Evolutionary conservation across 78 protist genomes (phyloP), one percentile per base, ranked within the genome.

Genomic region (Planoprotostelium fungivorum): DNA sequence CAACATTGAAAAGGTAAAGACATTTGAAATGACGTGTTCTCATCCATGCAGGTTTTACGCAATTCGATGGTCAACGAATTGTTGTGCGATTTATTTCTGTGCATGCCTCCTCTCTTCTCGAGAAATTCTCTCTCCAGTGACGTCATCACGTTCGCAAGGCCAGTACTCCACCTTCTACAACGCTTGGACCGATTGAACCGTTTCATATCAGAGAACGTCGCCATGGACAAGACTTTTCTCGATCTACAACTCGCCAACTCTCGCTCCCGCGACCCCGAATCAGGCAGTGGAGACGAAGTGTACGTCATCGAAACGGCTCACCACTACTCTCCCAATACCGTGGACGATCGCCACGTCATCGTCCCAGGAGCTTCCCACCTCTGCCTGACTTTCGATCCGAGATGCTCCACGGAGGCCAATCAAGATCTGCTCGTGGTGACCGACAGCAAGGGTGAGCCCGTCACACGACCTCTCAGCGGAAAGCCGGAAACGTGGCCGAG

Each of bases 361-460:
- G 1, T 84, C 86, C 86, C 86, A 16, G 86, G 86, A 29, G 86
- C 86, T 9, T 34, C 86, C 36, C 86, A 84, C 29, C 28, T 84
- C 34, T 84, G 86, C 86, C 23, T 84, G 34, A 34, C 31, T 5
- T 84, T 84, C 10, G 86, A 84, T 28, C 86, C 86, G 10, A 16
- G 35, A 9, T 84, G 86, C 29, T 5, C 25, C 29, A 84, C 86
- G 35, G 86, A 84, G 86, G 35, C 31, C 36, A 5, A 28, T 23
- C 86, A 34, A 29, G 86, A 84, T 10, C 1, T 28, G 10, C 86
- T 84, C 1, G 34, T 23, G 29, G 34, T 84, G 25, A 23, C 10
- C 36, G 25, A 34, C 31, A 10, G 10, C 29, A 29, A 84, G 38
- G 38, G 35, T 23, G 38, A 29, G 31, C 86, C 35, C 86, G 10